Evolutionary conservation across 2,329 filamentous ascomycete species (phyloP).

Genomic region (Xylariaceae sp.): DNA sequence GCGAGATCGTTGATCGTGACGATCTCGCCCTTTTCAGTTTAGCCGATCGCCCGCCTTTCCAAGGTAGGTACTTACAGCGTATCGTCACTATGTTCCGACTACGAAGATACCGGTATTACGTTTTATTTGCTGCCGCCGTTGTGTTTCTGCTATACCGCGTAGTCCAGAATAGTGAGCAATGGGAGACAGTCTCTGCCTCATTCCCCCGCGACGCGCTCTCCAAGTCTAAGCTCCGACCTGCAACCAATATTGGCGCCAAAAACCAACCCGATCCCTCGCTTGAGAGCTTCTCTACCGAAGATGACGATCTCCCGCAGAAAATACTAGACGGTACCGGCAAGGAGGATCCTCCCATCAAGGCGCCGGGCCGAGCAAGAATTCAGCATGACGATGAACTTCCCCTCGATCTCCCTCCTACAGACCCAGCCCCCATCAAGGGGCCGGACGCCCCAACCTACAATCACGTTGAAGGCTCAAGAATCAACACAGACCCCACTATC

Average conservation of each 20-base stretch:
- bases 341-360: slow-evolving; percentile 18
- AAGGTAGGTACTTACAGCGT: not conserved
- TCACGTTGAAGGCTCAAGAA: slow-evolving; percentile 26
- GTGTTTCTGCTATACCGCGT: slow-evolving; percentile 29
- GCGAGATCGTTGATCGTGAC: slow-evolving; percentile 2
- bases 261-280: slow-evolving; percentile 13
- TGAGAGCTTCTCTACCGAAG: slow-evolving; percentile 15
- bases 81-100: slow-evolving; percentile 27
- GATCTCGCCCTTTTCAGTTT: not conserved
- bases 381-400: slow-evolving; percentile 5
- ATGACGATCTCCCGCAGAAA: slow-evolving; percentile 20
- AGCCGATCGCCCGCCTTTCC: not conserved
- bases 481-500: slow-evolving; percentile 25
- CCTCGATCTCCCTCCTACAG: slow-evolving; percentile 17
- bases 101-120: slow-evolving; percentile 32
- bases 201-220: slow-evolving; percentile 19
- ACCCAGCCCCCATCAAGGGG: slow-evolving; percentile 15
- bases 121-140: slow-evolving; percentile 28
- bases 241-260: slow-evolving; percentile 10
- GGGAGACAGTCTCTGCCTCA: slow-evolving; percentile 27
- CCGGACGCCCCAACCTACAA: slow-evolving; percentile 25
- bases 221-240: slow-evolving; percentile 3
- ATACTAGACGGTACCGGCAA: slow-evolving; percentile 19
- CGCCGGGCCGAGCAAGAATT: slow-evolving; percentile 25
- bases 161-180: slow-evolving; percentile 27